A percentile compares a stretch with the other conserved stretches of the same genome.
phyloP scores from a whole-genome alignment of 257 asterid genomes.

The Przewalskia tangutica region DNA sequence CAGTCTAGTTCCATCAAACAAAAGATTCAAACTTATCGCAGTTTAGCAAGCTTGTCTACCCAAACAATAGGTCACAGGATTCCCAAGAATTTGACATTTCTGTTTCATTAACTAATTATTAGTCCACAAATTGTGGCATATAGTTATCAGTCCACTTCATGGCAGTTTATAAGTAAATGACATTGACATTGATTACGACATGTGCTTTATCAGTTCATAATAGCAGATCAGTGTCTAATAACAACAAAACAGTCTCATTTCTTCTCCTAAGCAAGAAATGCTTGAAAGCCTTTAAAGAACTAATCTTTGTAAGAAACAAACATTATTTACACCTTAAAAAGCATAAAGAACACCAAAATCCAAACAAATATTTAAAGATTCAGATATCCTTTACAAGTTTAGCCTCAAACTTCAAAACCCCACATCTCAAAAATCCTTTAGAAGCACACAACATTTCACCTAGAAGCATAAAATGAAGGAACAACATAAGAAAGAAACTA shows the following conservation, averaged over 20 bases:
- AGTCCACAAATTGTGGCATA: neutral
- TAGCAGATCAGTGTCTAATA: neutral
- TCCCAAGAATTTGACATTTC: neutral
- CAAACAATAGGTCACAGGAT: neutral
- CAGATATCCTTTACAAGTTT: neutral
- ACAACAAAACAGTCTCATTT: too few species aligned
- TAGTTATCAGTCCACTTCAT: neutral
- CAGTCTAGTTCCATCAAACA: neutral
- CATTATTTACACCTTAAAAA: neutral
- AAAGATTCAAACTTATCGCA: neutral
- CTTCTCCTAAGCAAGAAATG: neutral
- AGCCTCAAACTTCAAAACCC: constrained; percentile 3
- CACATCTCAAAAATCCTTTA: constrained; percentile 6
- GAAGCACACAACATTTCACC: neutral
- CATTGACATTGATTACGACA: neutral
- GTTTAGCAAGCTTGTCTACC: neutral
- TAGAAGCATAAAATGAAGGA: constrained; percentile 5
- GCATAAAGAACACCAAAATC: neutral
- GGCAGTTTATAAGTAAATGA: neutral
- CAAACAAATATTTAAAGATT: neutral
- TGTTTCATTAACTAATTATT: neutral
- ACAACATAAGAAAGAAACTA: neutral
- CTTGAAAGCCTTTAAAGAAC: neutral
- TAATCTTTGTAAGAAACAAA: neutral
- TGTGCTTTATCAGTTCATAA: neutral